Evolutionary conservation across 768 basidiomycete species (phyloP), one percentile per base, ranked within the genome.

Genomic region (Serendipita sp.): DNA sequence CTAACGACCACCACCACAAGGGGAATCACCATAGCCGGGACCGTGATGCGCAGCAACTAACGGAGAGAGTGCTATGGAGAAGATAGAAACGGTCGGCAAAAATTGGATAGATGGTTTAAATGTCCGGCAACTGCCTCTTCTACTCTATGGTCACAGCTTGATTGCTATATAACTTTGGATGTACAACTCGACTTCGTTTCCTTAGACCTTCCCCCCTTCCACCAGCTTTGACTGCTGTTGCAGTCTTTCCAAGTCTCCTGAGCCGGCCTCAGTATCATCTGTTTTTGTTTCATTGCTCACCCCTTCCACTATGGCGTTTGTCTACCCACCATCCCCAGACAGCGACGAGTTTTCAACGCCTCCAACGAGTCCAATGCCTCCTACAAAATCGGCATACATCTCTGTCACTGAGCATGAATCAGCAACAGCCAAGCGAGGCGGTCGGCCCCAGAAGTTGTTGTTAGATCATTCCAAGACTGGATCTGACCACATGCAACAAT

Each of bases 271-370:
- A n/a, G 23, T 60, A 32, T 23, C 16, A 30, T 30, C 30, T 23
- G 56, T n/a, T 35, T 60, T 11, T 8, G 5, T 51, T 18, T 51
- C 48, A 18, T 51, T n/a, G 48, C 48, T 51, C 48, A 18, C 7
- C 8, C n/a, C 5, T 16, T 60, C 16, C 56, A 32, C 32, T 28
- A 60, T 60, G 56, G 16, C 56, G 23, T 60, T 32, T 23, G 35
- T 32, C 35, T 36, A 32, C 56, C 28, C 35, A 23, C 34, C 34
- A 35, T 60, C 23, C 4, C 56, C 56, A 23, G 56, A 60, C 16
- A 60, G 56, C 35, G 56, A 60, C 16, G 56, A 28, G 56, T 60
- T 60, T 28, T 60, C 56, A n/a, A 60, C 56, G 2, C 56, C 56
- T 8, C 56, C 56, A 36, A 60, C 56, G 34, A 32, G 28, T 30